Base-by-base conservation (phyloP, 2,329 filamentous ascomycete species). In the Ampelomyces quisqualis region DNA sequence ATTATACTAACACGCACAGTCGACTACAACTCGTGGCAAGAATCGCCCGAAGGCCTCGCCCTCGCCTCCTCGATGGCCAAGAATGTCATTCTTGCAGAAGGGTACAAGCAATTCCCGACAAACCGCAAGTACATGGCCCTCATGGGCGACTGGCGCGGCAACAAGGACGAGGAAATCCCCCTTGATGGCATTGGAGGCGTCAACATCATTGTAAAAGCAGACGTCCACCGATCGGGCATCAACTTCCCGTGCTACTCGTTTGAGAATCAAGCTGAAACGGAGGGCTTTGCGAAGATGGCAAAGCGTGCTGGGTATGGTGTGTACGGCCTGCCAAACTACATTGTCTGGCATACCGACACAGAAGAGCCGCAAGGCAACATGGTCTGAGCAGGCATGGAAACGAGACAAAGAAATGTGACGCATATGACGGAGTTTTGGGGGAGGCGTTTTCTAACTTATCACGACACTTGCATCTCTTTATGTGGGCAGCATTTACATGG, bases 1-100 rank as follows among this genome's bases (percentile, higher is more conserved):
- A n/a, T n/a, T n/a, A n/a, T 57, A 35, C 60, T 51, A 17, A 39
- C 27, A 15, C 5, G 11, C 18, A 7, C 47, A 93, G 88, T 97
- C 65, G 93, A 98, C 68, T 98, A 98, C 75, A 98, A 98, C 72
- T 97, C 93, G 1, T 98, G 93, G 93, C 81, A 95, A 57, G 93
- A 98, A 73, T 91, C 91, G 7, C 85, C 90, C 36, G 86, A 91
- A 69, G 90, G 80, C 33, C 80, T 85, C 44, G 86, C 84, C 60
- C 78, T 97, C 38, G 77, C 85, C n/a, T 73, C 78, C 5, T 81
- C 74, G 38, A 77, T 97, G 14, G 79, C 86, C 53, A 90, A 89
- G 64, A 83, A 96, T 58, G 77, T 87, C 15, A 78, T 98, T 43
- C 77, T 98, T 20, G 93, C 88, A 17, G 93, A 98, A 78, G 93